Base-by-base conservation (phyloP, 2,329 filamentous ascomycete genomes). In the Diaporthe citriasiana region DNA sequence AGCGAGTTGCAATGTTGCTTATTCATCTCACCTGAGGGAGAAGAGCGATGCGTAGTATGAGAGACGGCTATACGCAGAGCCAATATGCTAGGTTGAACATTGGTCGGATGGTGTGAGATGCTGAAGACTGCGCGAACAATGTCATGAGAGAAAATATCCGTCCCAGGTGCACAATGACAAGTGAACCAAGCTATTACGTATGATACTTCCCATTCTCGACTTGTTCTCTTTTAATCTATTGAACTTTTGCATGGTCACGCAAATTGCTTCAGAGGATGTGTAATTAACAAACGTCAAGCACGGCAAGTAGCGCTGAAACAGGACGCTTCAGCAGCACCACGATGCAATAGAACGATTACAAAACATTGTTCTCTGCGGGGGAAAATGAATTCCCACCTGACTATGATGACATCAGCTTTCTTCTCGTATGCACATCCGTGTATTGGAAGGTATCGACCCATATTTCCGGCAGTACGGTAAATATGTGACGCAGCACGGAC, bases 401-500 rank as follows among this genome's bases (percentile, higher is more conserved):
- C 4, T 10, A 27, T 33, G 22, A 68, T 22, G 38, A 53, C 33
- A 40, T 22, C 13, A 40, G 33, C 19, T 42, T 5, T 40, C 33
- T 22, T 35, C 19, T n/a, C 15, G 22, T 10, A 40, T 40, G 22
- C 35, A 12, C 56, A 59, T 25, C 35, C 12, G 56, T 40, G 22
- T 38, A 40, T 19, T 0, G 8, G 3, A 1, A 40, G 17, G 30
- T 13, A 66, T n/a, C 45, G 19, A 19, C 19, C 45, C 45, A 30
- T 50, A 38, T 51, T 51, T 35, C 45, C 60, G 45, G 25, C 60
- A 38, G 38, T 15, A 8, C 60, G 45, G 60, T 51, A 66, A n/a
- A 66, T 12, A n/a, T 66, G 60, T 66, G 35, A 66, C 60, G 42
- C 42, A 66, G 60, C 60, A 66, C 60, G 45, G 60, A 51, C 60